Base-by-base conservation (phyloP, 768 basidiomycete species). In the Tricholoma terreum region DNA sequence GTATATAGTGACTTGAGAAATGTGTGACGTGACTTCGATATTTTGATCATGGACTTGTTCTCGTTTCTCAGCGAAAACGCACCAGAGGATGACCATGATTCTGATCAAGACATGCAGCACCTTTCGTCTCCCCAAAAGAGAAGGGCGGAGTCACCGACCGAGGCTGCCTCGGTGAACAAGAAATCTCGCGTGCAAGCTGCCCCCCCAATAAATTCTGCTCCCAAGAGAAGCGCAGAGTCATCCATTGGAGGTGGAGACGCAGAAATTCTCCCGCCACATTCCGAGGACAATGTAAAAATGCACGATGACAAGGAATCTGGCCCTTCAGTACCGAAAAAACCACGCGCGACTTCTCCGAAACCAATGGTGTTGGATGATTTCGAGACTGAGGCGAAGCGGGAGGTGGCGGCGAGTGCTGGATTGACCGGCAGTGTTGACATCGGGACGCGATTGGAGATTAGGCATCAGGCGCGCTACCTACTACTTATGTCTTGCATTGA, bases 321-420 rank as follows among this genome's bases (percentile, higher is more conserved):
- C 6, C 76, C 77, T 15, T 73, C 78, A 2, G 70, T 73, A 2
- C 63, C 72, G 1, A 93, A 93, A 71, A 85, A 81, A 65, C 70
- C 79, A 4, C 79, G 88, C 36, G 60, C 85, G n/a, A 77, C 76
- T 0, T 80, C 85, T 2, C 86, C 87, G 4, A 80, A 81, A 53
- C 91, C 94, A 7, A 79, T 92, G 0, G 86, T 93, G 6, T 81
- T 96, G 10, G 96, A 98, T 72, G 94, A 96, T 61, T 94, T 98
- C 67, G 92, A 95, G 73, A 93, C 90, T 1, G 92, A 95, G 65
- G 94, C 92, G 0, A 93, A 92, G 71, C 84, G 94, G 48, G 94
- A 97, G 70, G 85, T 98, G 56, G 89, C 87, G 19, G 90, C 90
- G 1, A 92, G 88, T 63, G 91, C 90, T 48, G 95, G 95, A 5